A percentile compares a stretch with the other conserved stretches of the same genome.
phyloP scores from a whole-genome alignment of 768 basidiomycete genomes.

The Suillus fuscotomentosus region DNA sequence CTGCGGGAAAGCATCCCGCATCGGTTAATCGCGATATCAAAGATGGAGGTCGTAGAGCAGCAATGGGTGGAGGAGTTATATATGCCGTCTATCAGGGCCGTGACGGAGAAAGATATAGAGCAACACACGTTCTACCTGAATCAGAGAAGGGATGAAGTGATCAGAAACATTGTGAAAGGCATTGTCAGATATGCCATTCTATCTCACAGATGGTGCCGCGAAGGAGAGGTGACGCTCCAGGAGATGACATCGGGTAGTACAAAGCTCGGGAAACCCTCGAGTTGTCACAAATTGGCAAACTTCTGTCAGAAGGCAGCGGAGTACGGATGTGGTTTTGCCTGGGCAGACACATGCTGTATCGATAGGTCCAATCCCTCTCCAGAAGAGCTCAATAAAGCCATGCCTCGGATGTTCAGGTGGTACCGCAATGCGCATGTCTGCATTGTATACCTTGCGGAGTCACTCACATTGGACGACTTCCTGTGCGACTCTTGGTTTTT shows the following conservation, averaged over 20 bases:
- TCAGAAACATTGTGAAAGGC: slow-evolving; percentile 18
- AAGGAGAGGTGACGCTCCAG: slow-evolving; percentile 4
- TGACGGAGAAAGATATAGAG: slow-evolving; percentile 20
- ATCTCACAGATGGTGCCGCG: slow-evolving; percentile 12
- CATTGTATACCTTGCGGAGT: slow-evolving; percentile 13
- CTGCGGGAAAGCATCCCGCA: slow-evolving; percentile 11
- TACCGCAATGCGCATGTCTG: slow-evolving; percentile 22
- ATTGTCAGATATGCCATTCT: slow-evolving; percentile 22
- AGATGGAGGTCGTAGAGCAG: slow-evolving; percentile 13
- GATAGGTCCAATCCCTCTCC: background rate
- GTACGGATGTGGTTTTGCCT: slow-evolving; percentile 20
- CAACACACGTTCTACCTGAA: slow-evolving; percentile 22
- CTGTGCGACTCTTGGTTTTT: slow-evolving; percentile 14
- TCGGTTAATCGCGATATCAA: slow-evolving; percentile 17
- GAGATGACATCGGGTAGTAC: slow-evolving; percentile 8
- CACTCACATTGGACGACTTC: slow-evolving; percentile 9
- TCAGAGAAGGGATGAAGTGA: slow-evolving; percentile 22
- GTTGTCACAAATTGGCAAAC: slow-evolving; percentile 15
- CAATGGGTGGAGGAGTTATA: slow-evolving; percentile 6
- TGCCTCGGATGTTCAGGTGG: slow-evolving; percentile 14
- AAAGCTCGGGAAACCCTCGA: background rate
- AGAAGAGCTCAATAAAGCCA: background rate
- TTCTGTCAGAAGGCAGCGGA: slow-evolving; percentile 12
- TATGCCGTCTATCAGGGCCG: slow-evolving; percentile 12
- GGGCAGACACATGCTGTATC: slow-evolving; percentile 18